Percentiles rank a stretch among this genome's conserved stretches.
Evolutionary conservation across 2,329 filamentous ascomycete species (phyloP).

Genomic region (Dothiorella sarmentorum): DNA sequence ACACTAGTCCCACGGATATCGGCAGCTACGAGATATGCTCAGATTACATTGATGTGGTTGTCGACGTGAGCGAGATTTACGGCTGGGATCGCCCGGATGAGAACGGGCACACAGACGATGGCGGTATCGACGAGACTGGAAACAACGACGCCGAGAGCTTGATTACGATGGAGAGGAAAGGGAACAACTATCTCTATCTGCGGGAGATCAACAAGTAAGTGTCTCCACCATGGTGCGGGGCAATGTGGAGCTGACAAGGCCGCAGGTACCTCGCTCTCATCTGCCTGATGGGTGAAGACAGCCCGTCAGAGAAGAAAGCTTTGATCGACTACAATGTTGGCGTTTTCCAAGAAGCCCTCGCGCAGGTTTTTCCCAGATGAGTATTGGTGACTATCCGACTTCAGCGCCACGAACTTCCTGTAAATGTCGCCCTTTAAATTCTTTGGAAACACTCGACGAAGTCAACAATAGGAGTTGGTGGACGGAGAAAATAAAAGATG

Average conservation of each 20-base stretch:
- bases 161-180: constrained; percentile 58
- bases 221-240: not conserved
- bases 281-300: constrained; percentile 79
- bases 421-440: not conserved
- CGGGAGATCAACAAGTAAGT: constrained; percentile 65
- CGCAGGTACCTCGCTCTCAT: constrained; percentile 71
- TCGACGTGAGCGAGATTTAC: constrained; percentile 94
- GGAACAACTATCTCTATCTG: constrained; percentile 60
- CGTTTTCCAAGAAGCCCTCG: constrained; percentile 73
- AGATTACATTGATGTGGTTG: constrained; percentile 97
- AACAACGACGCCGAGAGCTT: constrained; percentile 59
- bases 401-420: not conserved
- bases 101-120: constrained; percentile 26
- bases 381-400: too few species aligned
- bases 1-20: constrained; percentile 89
- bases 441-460: not conserved
- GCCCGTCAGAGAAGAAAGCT: constrained; percentile 77
- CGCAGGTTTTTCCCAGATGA: constrained; percentile 66
- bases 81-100: constrained; percentile 60
- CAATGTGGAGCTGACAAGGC: not conserved
- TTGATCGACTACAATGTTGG: constrained; percentile 85
- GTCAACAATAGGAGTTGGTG: not conserved
- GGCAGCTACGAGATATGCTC: constrained; percentile 97
- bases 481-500: not conserved
- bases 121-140: constrained; percentile 33